Conservation (phyloP, 106 monocot species). For the Dactylorhiza incarnata region DNA sequence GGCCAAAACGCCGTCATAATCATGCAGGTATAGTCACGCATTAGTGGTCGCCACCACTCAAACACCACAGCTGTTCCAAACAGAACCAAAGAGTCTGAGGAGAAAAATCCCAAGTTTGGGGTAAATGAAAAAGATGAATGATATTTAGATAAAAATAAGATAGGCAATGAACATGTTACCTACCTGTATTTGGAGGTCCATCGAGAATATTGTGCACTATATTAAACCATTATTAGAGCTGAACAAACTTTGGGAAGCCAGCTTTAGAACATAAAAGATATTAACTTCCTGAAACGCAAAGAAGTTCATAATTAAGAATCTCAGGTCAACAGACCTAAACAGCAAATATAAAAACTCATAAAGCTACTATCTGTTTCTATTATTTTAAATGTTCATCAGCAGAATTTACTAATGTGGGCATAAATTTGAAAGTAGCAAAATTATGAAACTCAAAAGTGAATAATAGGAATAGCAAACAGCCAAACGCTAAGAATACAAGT, state of each 20-base stretch:
- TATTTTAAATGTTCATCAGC: background rate
- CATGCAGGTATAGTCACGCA: too few species aligned
- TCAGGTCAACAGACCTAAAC: background rate
- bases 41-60: too few species aligned
- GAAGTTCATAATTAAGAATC: background rate
- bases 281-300: slow-evolving; percentile 1
- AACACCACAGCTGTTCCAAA: too few species aligned
- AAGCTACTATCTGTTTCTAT: background rate
- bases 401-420: background rate
- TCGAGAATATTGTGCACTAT: background rate
- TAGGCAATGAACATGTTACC: background rate
- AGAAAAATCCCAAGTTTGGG: background rate
- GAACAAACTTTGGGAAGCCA: background rate
- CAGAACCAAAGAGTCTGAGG: background rate
- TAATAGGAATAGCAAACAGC: background rate
- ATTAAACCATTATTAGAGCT: slow-evolving; percentile 4
- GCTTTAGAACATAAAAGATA: background rate
- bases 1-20: too few species aligned
- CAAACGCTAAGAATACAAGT: background rate
- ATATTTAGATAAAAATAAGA: background rate
- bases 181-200: slow-evolving; percentile 6
- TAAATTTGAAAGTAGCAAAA: background rate
- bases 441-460: background rate
- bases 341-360: background rate
- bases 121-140: background rate